phyloP scores from a whole-genome alignment of 208 protist genomes.

The Naegleria gruberi region DNA sequence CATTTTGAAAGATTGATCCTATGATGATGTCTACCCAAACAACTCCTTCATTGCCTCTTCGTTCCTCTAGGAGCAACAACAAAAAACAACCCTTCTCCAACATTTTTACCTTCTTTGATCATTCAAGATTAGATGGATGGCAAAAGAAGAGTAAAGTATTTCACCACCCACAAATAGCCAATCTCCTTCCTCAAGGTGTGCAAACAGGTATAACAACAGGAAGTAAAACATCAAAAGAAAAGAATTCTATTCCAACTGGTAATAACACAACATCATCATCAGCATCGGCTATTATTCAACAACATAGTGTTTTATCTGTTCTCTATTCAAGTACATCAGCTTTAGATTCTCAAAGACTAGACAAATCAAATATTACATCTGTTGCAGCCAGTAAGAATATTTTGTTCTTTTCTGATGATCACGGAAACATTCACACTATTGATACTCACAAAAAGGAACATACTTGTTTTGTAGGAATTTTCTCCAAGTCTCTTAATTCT shows the following conservation, averaged over 20 bases:
- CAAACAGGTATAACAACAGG: background rate
- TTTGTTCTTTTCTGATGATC: background rate
- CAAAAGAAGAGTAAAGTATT: background rate
- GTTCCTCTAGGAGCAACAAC: background rate
- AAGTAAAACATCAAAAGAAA: background rate
- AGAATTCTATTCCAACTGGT: background rate
- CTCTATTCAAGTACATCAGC: background rate
- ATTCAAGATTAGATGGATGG: background rate
- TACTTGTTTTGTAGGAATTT: background rate
- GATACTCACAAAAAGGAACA: background rate
- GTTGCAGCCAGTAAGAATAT: background rate
- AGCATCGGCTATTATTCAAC: background rate
- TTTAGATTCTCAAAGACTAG: background rate
- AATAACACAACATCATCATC: background rate
- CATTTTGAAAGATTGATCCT: too few relatives aligned
- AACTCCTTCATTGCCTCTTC: too few relatives aligned
- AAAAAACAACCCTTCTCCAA: background rate
- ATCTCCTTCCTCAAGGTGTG: background rate
- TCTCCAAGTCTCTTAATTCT: background rate
- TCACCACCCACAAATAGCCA: background rate
- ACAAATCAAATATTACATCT: background rate
- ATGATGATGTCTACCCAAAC: too few relatives aligned
- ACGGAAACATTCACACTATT: background rate
- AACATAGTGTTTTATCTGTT: background rate
- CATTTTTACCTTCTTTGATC: background rate